These are phyloP conservation scores for Tuber microsphaerosporum DNA, from an alignment of 495 filamentous ascomycete species.

Conservation along the genomic window DNA sequence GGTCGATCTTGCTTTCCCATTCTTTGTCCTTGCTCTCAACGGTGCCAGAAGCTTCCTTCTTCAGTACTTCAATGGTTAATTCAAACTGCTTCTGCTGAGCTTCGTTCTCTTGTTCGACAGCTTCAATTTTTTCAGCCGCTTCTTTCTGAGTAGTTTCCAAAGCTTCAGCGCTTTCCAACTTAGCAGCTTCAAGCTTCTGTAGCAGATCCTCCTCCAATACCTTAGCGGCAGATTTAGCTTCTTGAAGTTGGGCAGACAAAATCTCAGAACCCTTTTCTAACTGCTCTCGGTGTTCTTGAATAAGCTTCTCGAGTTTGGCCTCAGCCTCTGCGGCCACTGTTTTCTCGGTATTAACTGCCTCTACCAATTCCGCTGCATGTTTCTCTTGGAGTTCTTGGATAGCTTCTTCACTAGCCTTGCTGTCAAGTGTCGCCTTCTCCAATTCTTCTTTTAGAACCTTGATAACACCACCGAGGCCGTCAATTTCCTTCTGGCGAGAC, in stretches of 20 bases:
- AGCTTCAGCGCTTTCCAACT: slow-evolving; percentile 26
- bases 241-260: slow-evolving; percentile 24
- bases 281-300: slow-evolving; percentile 37
- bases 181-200: slow-evolving; percentile 19
- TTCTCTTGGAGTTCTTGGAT: slow-evolving; percentile 46
- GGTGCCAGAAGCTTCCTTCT: slow-evolving; percentile 17
- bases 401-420: slow-evolving; percentile 43
- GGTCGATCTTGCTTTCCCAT: slow-evolving; percentile 28
- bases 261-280: slow-evolving; percentile 32
- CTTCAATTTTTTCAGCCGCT: slow-evolving; percentile 24
- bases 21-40: slow-evolving; percentile 36
- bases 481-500: slow-evolving; percentile 36
- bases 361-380: slow-evolving; percentile 38
- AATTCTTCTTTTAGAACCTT: slow-evolving; percentile 47
- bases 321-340: slow-evolving; percentile 23
- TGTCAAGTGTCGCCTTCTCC: slow-evolving; percentile 44
- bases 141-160: slow-evolving; percentile 22
- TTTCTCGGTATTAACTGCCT: slow-evolving; percentile 18
- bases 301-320: slow-evolving; percentile 33
- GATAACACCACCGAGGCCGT: slow-evolving; percentile 47
- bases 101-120: slow-evolving; percentile 20
- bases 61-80: slow-evolving; percentile 23
- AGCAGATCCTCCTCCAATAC: slow-evolving; percentile 27
- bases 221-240: slow-evolving; percentile 21
- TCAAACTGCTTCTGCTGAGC: slow-evolving; percentile 16